A percentile compares a stretch with the other conserved stretches of the same genome.
phyloP scores from a whole-genome alignment of 768 basidiomycete species.

The Termitomyces sp. region DNA sequence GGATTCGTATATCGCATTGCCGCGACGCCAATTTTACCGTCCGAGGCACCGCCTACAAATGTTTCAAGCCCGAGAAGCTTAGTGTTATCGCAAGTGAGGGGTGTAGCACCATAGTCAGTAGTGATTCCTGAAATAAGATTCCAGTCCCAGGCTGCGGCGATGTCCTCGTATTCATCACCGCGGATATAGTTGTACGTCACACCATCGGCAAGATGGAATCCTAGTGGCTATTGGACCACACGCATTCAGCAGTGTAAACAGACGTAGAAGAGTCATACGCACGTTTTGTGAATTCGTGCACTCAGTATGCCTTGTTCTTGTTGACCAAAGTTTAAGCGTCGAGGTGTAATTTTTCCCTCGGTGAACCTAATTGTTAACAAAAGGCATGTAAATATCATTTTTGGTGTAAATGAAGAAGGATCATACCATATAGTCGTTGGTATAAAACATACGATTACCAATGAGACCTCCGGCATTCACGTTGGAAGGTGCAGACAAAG shows the following conservation, averaged over 20 bases:
- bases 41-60: constrained; percentile 68
- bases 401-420: background rate
- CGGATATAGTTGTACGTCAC: constrained; percentile 57
- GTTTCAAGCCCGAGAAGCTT: constrained; percentile 42
- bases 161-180: constrained; percentile 74
- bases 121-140: constrained; percentile 74
- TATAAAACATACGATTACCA: constrained; percentile 65
- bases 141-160: constrained; percentile 76
- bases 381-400: background rate
- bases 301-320: constrained; percentile 57
- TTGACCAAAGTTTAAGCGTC: constrained; percentile 63
- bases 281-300: constrained; percentile 65
- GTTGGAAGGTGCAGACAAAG: constrained; percentile 34
- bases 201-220: constrained; percentile 72
- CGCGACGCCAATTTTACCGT: constrained; percentile 53
- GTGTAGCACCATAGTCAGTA: constrained; percentile 57
- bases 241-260: background rate
- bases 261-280: constrained; percentile 5
- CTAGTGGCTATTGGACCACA: constrained; percentile 41
- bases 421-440: constrained; percentile 66
- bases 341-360: constrained; percentile 58
- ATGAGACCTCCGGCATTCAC: constrained; percentile 53
- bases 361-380: constrained; percentile 44
- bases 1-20: constrained; percentile 73
- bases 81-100: constrained; percentile 45